Evolutionary conservation across 345 rosid genomes (phyloP).

Genomic region (Brassica nigra): DNA sequence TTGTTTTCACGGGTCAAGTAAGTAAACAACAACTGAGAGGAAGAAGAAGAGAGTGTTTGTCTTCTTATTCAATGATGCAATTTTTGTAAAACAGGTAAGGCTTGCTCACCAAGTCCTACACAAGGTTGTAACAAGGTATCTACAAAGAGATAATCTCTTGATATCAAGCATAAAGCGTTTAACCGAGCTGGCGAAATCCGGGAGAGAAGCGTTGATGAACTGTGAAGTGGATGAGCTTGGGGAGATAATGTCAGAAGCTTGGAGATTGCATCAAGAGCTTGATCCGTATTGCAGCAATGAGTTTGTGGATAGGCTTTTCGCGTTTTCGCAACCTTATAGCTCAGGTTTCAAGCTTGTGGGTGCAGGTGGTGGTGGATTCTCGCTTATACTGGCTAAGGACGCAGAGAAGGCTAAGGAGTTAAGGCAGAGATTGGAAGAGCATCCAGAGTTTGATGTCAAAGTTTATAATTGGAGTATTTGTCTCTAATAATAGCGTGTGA

Average conservation of each 20-base stretch:
- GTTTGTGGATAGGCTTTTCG: constrained; percentile 73
- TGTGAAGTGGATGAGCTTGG: constrained; percentile 73
- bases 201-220: constrained; percentile 95
- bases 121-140: constrained; percentile 85
- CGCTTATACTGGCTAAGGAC: constrained; percentile 66
- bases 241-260: constrained; percentile 87
- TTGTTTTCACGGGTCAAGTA: constrained; percentile 96
- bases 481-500: constrained; percentile 8
- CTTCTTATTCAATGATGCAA: too few relatives aligned
- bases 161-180: constrained; percentile 85
- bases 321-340: constrained; percentile 67
- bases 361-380: constrained; percentile 97
- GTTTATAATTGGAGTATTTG: constrained; percentile 67
- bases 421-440: constrained; percentile 51
- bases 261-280: constrained; percentile 97
- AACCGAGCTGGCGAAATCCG: constrained; percentile 72
- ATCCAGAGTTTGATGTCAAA: constrained; percentile 54
- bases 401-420: constrained; percentile 53
- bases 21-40: constrained; percentile 31
- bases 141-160: constrained; percentile 79
- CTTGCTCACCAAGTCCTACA: constrained; percentile 91
- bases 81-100: constrained; percentile 60
- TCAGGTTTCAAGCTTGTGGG: constrained; percentile 95
- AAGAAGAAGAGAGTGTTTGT: neutral
- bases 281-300: constrained; percentile 95